phyloP scores from a whole-genome alignment of 108 stramenopile species.

The Skeletonema marinoi region DNA sequence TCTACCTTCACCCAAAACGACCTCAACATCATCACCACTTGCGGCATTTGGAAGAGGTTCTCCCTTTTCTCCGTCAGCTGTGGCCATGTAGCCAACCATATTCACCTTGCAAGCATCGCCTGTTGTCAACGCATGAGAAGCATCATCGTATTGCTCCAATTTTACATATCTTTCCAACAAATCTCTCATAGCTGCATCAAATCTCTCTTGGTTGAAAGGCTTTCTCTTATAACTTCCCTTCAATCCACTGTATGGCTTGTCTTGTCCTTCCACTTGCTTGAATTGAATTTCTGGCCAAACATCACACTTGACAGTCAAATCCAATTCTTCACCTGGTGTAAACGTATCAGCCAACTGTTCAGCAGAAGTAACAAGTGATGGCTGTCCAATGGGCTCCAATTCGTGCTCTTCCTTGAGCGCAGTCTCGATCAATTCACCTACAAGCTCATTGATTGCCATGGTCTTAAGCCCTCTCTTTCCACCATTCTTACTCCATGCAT shows the following conservation, averaged over 20 bases:
- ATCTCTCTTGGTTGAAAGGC: constrained; percentile 78
- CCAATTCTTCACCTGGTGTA: constrained; percentile 58
- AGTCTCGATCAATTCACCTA: constrained; percentile 63
- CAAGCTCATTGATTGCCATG: constrained; percentile 73
- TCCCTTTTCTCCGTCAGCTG: constrained; percentile 65
- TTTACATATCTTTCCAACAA: constrained; percentile 79
- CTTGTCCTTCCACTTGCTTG: constrained; percentile 57
- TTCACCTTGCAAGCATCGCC: constrained; percentile 86
- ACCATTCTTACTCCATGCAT: constrained; percentile 68
- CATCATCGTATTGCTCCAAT: constrained; percentile 62
- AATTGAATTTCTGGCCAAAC: constrained; percentile 90
- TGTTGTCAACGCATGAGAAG: constrained; percentile 54
- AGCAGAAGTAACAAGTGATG: constrained; percentile 52
- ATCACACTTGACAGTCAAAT: constrained; percentile 75
- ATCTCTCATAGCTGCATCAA: constrained; percentile 82
- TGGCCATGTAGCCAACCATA: constrained; percentile 88
- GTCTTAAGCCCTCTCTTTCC: constrained; percentile 63
- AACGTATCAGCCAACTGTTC: constrained; percentile 62
- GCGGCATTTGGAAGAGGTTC: constrained; percentile 86
- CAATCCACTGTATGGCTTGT: constrained; percentile 80
- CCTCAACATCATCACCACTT: constrained; percentile 84
- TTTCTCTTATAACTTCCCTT: constrained; percentile 75
- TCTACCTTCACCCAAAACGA: constrained; percentile 78
- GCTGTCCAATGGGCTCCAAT: constrained; percentile 88
- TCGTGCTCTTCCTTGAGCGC: constrained; percentile 78